phyloP scores from a whole-genome alignment of 2,329 filamentous ascomycete genomes.

The Aspergillus ochraceoroseus region DNA sequence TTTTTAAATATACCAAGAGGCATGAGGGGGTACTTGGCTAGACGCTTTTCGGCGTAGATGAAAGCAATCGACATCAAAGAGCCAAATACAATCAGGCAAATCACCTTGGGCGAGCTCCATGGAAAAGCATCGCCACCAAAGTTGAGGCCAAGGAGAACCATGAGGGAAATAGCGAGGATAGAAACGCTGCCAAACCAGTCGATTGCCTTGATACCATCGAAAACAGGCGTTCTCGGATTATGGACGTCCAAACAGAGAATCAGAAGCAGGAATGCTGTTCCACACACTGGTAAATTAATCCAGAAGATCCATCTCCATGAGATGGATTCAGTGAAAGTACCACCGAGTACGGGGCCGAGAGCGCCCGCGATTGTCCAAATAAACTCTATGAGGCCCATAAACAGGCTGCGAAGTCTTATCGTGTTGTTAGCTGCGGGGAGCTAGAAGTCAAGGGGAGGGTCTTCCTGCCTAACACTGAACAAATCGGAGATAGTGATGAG shows the following conservation, averaged over 20 bases:
- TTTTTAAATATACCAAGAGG: slow-evolving; percentile 58
- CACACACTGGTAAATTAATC: slow-evolving; percentile 52
- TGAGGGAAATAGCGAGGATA: slow-evolving; percentile 49
- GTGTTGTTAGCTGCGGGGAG: background rate
- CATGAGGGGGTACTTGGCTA: slow-evolving; percentile 65
- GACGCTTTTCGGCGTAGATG: slow-evolving; percentile 57
- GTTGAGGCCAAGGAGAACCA: slow-evolving; percentile 52
- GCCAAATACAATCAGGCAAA: slow-evolving; percentile 53
- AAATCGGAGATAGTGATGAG: slow-evolving; percentile 54
- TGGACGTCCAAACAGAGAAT: slow-evolving; percentile 53
- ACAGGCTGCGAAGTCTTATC: slow-evolving; percentile 44
- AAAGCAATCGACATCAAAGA: slow-evolving; percentile 49
- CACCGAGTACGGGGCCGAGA: slow-evolving; percentile 52
- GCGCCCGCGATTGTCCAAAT: slow-evolving; percentile 54
- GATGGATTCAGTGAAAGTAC: slow-evolving; percentile 43
- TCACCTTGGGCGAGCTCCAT: slow-evolving; percentile 53
- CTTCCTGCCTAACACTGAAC: slow-evolving; percentile 46
- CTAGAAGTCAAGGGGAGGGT: background rate
- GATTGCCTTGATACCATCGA: slow-evolving; percentile 49
- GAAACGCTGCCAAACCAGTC: slow-evolving; percentile 53
- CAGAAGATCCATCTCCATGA: slow-evolving; percentile 55
- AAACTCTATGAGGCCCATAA: slow-evolving; percentile 49
- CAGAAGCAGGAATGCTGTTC: slow-evolving; percentile 47
- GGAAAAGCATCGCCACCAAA: slow-evolving; percentile 52
- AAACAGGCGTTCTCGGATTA: slow-evolving; percentile 50